Evolutionary conservation across 441 rosid species (phyloP).

Genomic region (Isatis lusitanica): DNA sequence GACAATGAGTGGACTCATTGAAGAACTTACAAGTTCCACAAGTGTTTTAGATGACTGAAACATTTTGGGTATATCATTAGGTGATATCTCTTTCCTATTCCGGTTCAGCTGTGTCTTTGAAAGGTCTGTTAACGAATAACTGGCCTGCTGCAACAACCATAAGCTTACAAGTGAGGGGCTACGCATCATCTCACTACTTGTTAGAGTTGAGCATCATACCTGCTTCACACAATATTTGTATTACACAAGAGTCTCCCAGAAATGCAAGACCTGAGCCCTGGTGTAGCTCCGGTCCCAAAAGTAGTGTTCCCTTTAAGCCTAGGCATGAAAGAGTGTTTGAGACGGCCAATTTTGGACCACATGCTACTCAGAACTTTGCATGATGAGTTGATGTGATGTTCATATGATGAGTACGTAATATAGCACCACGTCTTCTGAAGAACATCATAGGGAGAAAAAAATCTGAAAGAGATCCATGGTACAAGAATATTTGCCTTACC

Average conservation of each 20-base stretch:
- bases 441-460: not conserved
- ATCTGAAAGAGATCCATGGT: not conserved
- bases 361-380: conserved; percentile 84
- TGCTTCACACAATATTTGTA: conserved; percentile 79
- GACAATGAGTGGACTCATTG: conserved; percentile 1
- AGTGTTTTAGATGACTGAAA: conserved; percentile 78
- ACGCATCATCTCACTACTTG: conserved; percentile 26
- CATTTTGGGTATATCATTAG: conserved; percentile 80
- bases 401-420: conserved; percentile 2
- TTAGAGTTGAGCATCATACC: conserved; percentile 44
- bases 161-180: conserved; percentile 32
- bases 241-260: conserved; percentile 95
- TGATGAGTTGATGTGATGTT: conserved; percentile 13
- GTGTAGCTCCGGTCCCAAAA: conserved; percentile 93
- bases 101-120: conserved; percentile 85
- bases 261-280: conserved; percentile 91
- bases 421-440: not conserved
- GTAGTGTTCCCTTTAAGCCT: conserved; percentile 73
- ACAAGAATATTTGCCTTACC: conserved; percentile 44
- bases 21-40: conserved; percentile 77
- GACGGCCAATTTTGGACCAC: conserved; percentile 99
- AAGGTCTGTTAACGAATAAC: conserved; percentile 94
- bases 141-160: conserved; percentile 73
- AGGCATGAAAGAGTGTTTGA: conserved; percentile 93
- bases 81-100: conserved; percentile 85